Evolutionary conservation across 2,329 filamentous ascomycete species (phyloP).

Genomic region (Arachnopeziza araneosa): DNA sequence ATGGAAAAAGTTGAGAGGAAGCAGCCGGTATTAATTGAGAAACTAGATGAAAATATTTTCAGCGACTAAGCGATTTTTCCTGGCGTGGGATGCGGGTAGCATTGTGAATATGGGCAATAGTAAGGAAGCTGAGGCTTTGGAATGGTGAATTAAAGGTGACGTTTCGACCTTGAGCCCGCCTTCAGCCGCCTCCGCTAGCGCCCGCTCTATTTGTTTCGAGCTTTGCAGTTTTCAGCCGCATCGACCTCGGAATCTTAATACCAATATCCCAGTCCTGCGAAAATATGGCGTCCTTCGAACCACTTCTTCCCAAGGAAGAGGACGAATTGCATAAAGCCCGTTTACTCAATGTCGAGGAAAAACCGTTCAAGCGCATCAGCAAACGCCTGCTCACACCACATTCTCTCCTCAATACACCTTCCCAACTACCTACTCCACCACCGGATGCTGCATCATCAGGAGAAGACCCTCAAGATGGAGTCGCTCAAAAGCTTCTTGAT

Average conservation of each 20-base stretch:
- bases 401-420: slow-evolving; percentile 52
- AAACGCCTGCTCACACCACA: slow-evolving; percentile 70
- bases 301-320: slow-evolving; percentile 71
- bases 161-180: neutral
- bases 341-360: slow-evolving; percentile 85
- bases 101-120: neutral
- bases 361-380: slow-evolving; percentile 83
- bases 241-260: neutral
- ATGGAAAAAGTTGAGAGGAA: too few species aligned
- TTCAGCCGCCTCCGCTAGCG: neutral
- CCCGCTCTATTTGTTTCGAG: neutral
- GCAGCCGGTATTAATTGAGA: too few species aligned
- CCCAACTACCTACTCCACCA: slow-evolving; percentile 59
- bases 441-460: slow-evolving; percentile 47
- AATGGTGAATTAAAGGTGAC: neutral
- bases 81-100: too few species aligned
- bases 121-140: neutral
- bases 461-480: slow-evolving; percentile 37
- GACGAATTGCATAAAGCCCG: slow-evolving; percentile 83
- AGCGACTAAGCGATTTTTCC: too few species aligned
- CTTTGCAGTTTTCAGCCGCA: neutral
- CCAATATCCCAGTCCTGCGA: slow-evolving; percentile 7
- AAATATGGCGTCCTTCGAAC: slow-evolving; percentile 52
- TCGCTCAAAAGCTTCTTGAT: slow-evolving; percentile 45
- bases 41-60: too few species aligned